Conservation (phyloP, 1,139 yeast species). For the Candida sp. region DNA sequence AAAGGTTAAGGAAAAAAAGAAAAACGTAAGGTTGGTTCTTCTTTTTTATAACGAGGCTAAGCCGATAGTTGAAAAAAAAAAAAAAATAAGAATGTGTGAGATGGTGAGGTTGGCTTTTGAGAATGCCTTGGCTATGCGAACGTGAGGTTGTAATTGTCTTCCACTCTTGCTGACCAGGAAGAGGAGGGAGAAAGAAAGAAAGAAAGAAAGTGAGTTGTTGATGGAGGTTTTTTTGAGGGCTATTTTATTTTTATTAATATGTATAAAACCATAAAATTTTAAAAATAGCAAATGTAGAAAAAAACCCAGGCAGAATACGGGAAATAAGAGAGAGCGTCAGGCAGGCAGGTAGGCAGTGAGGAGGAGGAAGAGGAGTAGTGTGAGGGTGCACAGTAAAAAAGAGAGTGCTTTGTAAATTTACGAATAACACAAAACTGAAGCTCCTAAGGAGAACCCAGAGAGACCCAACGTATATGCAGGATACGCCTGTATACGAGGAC, state of each 20-base stretch:
- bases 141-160: background rate
- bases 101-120: background rate
- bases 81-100: background rate
- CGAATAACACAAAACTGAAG: slow-evolving; percentile 1
- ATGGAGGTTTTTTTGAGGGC: background rate
- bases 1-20: background rate
- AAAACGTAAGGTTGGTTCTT: background rate
- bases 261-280: background rate
- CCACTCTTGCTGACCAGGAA: background rate
- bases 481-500: slow-evolving; percentile 1
- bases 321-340: background rate
- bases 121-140: background rate
- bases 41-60: background rate
- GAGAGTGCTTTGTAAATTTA: slow-evolving; percentile 1
- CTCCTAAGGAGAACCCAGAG: background rate
- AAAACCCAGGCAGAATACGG: background rate
- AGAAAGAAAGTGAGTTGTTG: slow-evolving; percentile 1
- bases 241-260: background rate
- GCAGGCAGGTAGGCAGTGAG: background rate
- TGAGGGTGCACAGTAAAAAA: background rate
- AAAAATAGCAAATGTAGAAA: background rate
- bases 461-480: slow-evolving; percentile 1
- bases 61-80: background rate
- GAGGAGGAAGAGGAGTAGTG: background rate
- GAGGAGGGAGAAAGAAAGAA: background rate